A percentile compares a stretch with the other conserved stretches of the same genome.
phyloP scores from a whole-genome alignment of 805 yeast genomes.

The Candida boidinii region DNA sequence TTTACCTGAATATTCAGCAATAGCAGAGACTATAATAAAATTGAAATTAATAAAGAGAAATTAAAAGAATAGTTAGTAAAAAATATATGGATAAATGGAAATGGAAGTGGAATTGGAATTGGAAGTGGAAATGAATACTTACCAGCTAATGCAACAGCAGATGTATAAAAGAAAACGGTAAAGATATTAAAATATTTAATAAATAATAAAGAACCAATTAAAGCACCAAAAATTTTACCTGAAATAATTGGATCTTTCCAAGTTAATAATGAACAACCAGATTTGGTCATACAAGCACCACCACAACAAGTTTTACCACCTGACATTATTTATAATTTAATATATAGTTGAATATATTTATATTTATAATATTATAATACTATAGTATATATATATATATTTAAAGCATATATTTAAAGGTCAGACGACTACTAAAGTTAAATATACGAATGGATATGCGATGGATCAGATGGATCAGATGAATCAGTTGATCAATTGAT shows the following conservation, averaged over 20 bases:
- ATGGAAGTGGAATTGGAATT: neutral
- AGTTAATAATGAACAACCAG: slow-evolving; percentile 37
- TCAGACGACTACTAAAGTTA: too few relatives aligned
- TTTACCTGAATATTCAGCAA: slow-evolving; percentile 71
- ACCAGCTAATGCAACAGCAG: slow-evolving; percentile 44
- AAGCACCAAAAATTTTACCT: slow-evolving; percentile 65
- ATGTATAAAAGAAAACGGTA: slow-evolving; percentile 50
- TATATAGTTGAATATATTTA: too few relatives aligned
- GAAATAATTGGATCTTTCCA: slow-evolving; percentile 74
- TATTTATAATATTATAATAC: too few relatives aligned
- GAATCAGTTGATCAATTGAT: too few relatives aligned
- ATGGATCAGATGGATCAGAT: too few relatives aligned
- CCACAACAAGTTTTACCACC: slow-evolving; percentile 20
- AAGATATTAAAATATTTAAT: slow-evolving; percentile 57
- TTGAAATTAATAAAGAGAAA: too few relatives aligned
- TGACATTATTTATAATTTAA: too few relatives aligned
- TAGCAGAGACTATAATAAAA: slow-evolving; percentile 39
- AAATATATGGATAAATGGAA: neutral
- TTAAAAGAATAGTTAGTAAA: neutral
- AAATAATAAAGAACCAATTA: slow-evolving; percentile 44
- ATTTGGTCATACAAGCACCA: slow-evolving; percentile 20
- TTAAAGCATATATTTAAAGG: too few relatives aligned
- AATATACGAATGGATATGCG: too few relatives aligned
- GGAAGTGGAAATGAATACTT: slow-evolving; percentile 6
- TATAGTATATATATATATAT: too few relatives aligned